Conservation (phyloP, 2,329 filamentous ascomycete species). For the Sordariomycetes sp. region DNA sequence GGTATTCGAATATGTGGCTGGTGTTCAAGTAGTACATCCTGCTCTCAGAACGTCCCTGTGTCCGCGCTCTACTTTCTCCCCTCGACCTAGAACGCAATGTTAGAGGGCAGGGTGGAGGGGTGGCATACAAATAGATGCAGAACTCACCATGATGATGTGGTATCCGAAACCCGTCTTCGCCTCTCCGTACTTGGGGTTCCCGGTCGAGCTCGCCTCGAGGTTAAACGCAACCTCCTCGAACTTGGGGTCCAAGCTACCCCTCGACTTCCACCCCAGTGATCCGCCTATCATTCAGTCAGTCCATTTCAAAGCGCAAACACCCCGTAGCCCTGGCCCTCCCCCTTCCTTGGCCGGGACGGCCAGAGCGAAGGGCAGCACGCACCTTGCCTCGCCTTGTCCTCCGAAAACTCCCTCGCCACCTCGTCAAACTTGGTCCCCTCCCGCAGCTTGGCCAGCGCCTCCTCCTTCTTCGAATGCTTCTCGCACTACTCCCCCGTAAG, state of each 20-base stretch:
- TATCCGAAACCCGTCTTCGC: slow-evolving; percentile 68
- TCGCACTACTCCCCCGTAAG: slow-evolving; percentile 40
- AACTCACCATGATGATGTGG: slow-evolving; percentile 65
- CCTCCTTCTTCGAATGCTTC: slow-evolving; percentile 69
- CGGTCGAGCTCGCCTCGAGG: slow-evolving; percentile 54
- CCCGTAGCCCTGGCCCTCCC: neutral
- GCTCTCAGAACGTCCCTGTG: neutral
- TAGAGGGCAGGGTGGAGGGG: neutral
- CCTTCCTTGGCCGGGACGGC: neutral
- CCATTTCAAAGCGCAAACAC: neutral
- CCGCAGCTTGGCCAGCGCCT: slow-evolving; percentile 58
- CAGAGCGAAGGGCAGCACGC: slow-evolving; percentile 7
- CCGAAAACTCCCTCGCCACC: slow-evolving; percentile 60
- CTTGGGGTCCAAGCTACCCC: slow-evolving; percentile 53
- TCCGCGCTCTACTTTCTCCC: slow-evolving; percentile 22
- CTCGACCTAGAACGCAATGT: slow-evolving; percentile 20
- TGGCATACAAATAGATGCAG: neutral
- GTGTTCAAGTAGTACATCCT: neutral
- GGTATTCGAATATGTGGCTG: neutral
- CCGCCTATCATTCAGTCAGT: slow-evolving; percentile 40
- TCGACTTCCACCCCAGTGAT: slow-evolving; percentile 61
- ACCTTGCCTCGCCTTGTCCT: slow-evolving; percentile 66
- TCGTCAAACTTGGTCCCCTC: slow-evolving; percentile 63
- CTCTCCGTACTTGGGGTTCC: slow-evolving; percentile 55
- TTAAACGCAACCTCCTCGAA: slow-evolving; percentile 67